Conservation (phyloP, 768 basidiomycete species). For the Lactarius hengduanensis region DNA sequence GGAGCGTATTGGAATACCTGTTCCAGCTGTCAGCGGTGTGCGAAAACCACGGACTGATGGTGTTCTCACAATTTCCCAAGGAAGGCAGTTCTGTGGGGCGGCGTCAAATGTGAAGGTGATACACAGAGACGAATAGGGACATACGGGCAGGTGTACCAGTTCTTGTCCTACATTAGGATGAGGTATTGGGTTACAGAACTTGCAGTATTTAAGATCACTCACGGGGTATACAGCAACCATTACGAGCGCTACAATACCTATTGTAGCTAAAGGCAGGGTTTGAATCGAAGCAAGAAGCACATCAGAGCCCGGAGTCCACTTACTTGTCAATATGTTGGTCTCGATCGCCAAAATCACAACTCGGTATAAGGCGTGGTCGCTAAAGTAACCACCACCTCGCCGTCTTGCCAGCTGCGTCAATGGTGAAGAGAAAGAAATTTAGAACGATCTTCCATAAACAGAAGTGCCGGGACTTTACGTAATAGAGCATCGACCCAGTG, state of each 20-base stretch:
- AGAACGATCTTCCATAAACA: neutral
- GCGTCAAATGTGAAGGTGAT: neutral
- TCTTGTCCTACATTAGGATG: slow-evolving; percentile 1
- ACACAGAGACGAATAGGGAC: neutral
- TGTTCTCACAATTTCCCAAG: slow-evolving; percentile 17
- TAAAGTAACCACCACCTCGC: neutral
- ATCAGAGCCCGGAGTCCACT: neutral
- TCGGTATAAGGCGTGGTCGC: slow-evolving; percentile 20
- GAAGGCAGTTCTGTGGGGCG: neutral
- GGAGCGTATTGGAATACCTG: slow-evolving; percentile 21
- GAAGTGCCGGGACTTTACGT: neutral
- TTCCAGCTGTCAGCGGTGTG: neutral
- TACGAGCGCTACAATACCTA: neutral
- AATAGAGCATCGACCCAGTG: neutral
- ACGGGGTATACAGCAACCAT: neutral
- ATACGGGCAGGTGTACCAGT: slow-evolving; percentile 21
- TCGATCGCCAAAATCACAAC: slow-evolving; percentile 33
- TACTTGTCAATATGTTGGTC: slow-evolving; percentile 30
- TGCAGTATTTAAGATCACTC: neutral
- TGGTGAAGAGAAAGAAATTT: neutral
- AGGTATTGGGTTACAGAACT: neutral
- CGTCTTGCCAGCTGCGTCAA: neutral
- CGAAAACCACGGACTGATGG: neutral
- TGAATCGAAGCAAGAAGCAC: neutral
- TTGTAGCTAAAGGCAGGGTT: neutral